A percentile compares a stretch with the other conserved stretches of the same genome.
Conservation (phyloP, 164 flowering plant genomes). For the Chimonanthus salicifolius region DNA sequence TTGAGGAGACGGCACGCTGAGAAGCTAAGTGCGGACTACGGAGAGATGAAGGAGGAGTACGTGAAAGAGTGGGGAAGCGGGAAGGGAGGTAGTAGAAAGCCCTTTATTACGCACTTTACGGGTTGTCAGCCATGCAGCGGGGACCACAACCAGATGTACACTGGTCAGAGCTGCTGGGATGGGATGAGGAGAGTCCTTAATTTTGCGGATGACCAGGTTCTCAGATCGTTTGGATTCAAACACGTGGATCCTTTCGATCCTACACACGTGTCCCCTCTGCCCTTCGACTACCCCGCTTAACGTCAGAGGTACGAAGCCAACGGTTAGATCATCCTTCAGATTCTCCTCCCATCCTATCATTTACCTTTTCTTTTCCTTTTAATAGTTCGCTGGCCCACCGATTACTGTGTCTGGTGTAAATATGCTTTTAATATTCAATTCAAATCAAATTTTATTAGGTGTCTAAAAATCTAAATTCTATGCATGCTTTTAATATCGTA, state of each 20-base stretch:
- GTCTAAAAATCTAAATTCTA: no score
- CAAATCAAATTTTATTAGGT: no score
- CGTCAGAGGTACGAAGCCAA: background rate
- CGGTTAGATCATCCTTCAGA: background rate
- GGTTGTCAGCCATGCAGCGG: conserved; percentile 98
- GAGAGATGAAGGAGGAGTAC: conserved; percentile 38
- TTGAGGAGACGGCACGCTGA: conserved; percentile 75
- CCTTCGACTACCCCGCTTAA: conserved; percentile 39
- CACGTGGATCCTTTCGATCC: conserved; percentile 42
- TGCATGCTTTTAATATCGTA: no score
- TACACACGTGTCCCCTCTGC: conserved; percentile 35
- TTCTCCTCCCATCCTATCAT: no score
- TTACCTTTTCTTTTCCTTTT: no score
- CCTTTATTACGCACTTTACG: conserved; percentile 89
- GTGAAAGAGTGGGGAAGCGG: conserved; percentile 43
- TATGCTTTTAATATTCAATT: no score
- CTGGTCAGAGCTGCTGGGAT: conserved; percentile 56
- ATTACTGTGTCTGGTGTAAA: background rate
- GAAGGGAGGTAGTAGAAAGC: conserved; percentile 50
- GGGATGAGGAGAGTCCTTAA: conserved; percentile 68
- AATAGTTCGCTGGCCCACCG: background rate
- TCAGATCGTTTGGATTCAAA: conserved; percentile 59
- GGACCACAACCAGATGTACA: conserved; percentile 59
- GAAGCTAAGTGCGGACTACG: conserved; percentile 52
- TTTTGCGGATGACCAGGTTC: conserved; percentile 93